Percentiles rank a stretch among this genome's conserved stretches.
These are phyloP conservation scores for Phytophthora pini DNA, from an alignment of 352 stramenopile genomes.

Conservation along the genomic window DNA sequence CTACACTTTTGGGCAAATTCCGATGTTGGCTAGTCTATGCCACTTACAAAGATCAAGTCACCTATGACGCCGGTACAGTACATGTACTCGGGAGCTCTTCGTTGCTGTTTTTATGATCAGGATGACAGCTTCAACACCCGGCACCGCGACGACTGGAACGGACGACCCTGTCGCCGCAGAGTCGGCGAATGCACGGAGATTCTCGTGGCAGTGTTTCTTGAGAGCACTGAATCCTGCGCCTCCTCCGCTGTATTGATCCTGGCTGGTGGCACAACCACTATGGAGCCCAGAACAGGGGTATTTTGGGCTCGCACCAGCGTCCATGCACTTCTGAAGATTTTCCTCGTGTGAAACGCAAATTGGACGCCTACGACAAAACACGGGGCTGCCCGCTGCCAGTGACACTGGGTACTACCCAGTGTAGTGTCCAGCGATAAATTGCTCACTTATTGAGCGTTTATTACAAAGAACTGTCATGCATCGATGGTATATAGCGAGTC, in stretches of 20 bases:
- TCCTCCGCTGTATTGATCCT: too few species aligned
- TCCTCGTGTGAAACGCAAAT: constrained; percentile 26
- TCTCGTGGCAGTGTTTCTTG: too few species aligned
- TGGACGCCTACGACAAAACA: neutral
- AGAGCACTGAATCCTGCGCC: neutral
- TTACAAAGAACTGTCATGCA: too few species aligned
- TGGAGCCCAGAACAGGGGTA: constrained; percentile 22
- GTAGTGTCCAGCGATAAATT: too few species aligned
- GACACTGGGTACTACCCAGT: too few species aligned
- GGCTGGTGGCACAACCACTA: neutral
- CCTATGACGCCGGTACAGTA: constrained; percentile 8
- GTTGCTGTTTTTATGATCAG: constrained; percentile 25
- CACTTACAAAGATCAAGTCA: constrained; percentile 19
- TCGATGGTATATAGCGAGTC: too few species aligned
- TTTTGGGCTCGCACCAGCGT: constrained; percentile 24
- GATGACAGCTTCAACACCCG: constrained; percentile 16
- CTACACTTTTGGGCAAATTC: constrained; percentile 21
- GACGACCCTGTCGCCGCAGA: neutral
- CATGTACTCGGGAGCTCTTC: neutral
- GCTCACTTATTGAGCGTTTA: too few species aligned
- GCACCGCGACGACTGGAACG: constrained; percentile 3
- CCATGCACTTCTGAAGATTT: constrained; percentile 26
- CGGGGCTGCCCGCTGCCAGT: too few species aligned
- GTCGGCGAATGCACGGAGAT: too few species aligned
- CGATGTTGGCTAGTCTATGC: constrained; percentile 5